A percentile compares a stretch with the other conserved stretches of the same genome.
phyloP scores from a whole-genome alignment of 1,139 yeast genomes.

The Pichia cactophila region DNA sequence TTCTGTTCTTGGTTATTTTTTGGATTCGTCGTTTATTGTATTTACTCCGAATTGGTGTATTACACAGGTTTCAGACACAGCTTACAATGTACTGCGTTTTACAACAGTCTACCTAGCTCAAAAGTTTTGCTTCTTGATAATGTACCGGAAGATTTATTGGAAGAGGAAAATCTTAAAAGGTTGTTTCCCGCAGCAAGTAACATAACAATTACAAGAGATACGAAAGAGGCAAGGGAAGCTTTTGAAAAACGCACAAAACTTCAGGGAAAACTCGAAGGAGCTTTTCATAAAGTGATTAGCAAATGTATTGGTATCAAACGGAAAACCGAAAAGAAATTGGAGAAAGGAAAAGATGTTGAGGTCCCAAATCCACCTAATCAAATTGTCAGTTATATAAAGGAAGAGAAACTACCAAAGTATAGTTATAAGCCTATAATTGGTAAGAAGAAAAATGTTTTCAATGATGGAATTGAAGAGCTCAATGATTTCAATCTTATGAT shows the following conservation, averaged over 20 bases:
- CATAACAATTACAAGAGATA: conserved; percentile 69
- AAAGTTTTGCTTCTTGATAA: conserved; percentile 75
- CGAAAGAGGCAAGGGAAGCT: conserved; percentile 47
- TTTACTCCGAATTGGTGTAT: conserved; percentile 76
- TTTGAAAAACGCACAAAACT: conserved; percentile 57
- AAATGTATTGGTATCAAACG: conserved; percentile 54
- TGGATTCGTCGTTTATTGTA: conserved; percentile 58
- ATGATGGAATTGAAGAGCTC: conserved; percentile 58
- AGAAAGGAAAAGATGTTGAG: conserved; percentile 13
- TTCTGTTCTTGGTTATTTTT: conserved; percentile 74
- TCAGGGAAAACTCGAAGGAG: conserved; percentile 59
- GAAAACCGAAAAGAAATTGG: conserved; percentile 51
- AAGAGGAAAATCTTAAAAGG: conserved; percentile 53
- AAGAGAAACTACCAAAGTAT: conserved; percentile 69
- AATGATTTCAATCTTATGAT: conserved; percentile 65
- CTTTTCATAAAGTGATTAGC: conserved; percentile 53
- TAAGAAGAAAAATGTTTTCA: conserved; percentile 77
- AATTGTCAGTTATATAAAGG: conserved; percentile 61
- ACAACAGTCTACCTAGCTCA: conserved; percentile 64
- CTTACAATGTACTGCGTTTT: conserved; percentile 71
- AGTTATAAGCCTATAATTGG: conserved; percentile 62
- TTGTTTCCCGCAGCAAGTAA: conserved; percentile 65
- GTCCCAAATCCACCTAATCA: conserved; percentile 42
- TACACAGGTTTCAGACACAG: conserved; percentile 78
- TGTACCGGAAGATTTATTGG: conserved; percentile 59